Conservation (phyloP, 768 basidiomycete genomes). For the Suillus americanus region DNA sequence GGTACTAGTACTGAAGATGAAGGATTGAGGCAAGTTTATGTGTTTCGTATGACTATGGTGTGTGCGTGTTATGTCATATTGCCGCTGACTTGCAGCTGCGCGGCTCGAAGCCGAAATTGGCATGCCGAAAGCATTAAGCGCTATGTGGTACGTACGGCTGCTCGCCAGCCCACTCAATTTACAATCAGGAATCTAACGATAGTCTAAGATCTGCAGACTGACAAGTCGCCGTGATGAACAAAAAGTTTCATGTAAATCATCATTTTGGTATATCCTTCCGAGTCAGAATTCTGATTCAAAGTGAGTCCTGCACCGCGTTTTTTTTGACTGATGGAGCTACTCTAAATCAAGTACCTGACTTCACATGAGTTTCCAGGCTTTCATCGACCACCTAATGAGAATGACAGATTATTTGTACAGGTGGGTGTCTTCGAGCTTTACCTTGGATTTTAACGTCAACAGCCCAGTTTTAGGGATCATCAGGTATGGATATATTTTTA, state of each 20-base stretch:
- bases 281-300: background rate
- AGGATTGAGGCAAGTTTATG: slow-evolving; percentile 2
- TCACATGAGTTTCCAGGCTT: background rate
- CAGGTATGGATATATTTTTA: background rate
- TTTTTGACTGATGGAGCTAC: background rate
- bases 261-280: background rate
- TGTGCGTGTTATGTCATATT: background rate
- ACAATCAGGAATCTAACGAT: too few relatives aligned
- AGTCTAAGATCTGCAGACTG: too few relatives aligned
- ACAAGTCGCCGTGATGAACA: too few relatives aligned
- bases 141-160: background rate
- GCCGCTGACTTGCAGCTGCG: background rate
- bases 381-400: background rate
- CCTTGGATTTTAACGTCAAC: background rate
- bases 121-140: background rate
- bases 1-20: background rate
- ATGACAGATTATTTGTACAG: background rate
- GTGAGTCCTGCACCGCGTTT: background rate
- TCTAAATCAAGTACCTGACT: background rate
- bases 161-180: too few relatives aligned
- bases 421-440: background rate
- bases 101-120: background rate
- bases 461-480: background rate
- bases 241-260: too few relatives aligned
- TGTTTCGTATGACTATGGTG: background rate